A percentile compares a stretch with the other conserved stretches of the same genome.
phyloP scores from a whole-genome alignment of 2,329 filamentous ascomycete genomes.

The Colletotrichum lindemuthianum region DNA sequence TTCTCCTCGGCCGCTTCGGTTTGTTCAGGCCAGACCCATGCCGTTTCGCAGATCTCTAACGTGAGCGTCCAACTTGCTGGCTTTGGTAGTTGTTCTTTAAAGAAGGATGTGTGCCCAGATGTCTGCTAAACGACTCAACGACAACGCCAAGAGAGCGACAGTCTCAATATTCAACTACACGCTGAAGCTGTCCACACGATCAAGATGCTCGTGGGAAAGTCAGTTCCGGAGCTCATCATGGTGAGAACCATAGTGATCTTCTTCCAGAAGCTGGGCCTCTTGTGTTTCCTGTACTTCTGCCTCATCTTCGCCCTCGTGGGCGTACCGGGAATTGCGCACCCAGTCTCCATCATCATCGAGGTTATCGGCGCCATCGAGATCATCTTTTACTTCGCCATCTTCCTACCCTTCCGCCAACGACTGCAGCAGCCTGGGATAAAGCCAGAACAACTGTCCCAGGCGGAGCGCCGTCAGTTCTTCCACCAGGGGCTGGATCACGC shows the following conservation, averaged over 20 bases:
- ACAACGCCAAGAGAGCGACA: not conserved
- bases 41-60: slow-evolving; percentile 31
- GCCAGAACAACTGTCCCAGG: slow-evolving; percentile 51
- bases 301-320: slow-evolving; percentile 37
- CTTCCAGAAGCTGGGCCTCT: slow-evolving; percentile 32
- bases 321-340: slow-evolving; percentile 38
- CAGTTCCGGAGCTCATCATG: slow-evolving; percentile 29
- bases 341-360: slow-evolving; percentile 40
- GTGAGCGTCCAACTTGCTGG: not conserved
- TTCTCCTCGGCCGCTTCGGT: slow-evolving; percentile 14
- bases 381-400: slow-evolving; percentile 54
- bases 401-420: slow-evolving; percentile 52
- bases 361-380: slow-evolving; percentile 47
- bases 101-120: slow-evolving; percentile 1
- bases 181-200: too few species aligned
- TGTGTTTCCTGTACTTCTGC: slow-evolving; percentile 39
- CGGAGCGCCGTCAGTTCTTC: slow-evolving; percentile 66
- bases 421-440: slow-evolving; percentile 51
- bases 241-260: slow-evolving; percentile 27
- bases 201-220: slow-evolving; percentile 33
- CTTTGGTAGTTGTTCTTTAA: not conserved
- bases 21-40: slow-evolving; percentile 16
- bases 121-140: not conserved
- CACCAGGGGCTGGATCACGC: slow-evolving; percentile 64
- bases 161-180: not conserved